Base-by-base conservation (phyloP, 2,329 filamentous ascomycete genomes). In the Fusarium nodosum region DNA sequence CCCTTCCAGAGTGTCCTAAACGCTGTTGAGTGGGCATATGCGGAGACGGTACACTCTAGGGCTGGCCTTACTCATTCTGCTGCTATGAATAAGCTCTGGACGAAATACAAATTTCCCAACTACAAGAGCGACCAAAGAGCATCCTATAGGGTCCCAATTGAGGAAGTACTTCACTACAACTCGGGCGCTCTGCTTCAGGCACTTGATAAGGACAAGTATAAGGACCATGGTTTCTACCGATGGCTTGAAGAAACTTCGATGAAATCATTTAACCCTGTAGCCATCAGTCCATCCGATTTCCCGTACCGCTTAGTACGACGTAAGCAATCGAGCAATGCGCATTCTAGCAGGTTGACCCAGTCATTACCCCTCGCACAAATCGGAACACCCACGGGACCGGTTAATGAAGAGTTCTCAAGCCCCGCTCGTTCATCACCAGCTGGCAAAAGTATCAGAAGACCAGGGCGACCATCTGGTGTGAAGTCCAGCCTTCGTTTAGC, bases 151-250 rank as follows among this genome's bases (percentile, higher is more conserved):
- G 78, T 86, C 12, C 79, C 78, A 4, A 75, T 79, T 4, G 58
- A 75, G 38, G 82, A 86, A 38, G 72, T 86, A 5, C 71, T 84
- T 3, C 77, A 81, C 15, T 86, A 84, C 63, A 83, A 84, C 55
- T 79, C 83, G 2, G 69, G 68, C 7, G 79, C 79, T 8, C 76
- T 88, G 8, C 66, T 83, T 2, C 56, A 73, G 3, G 66, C 64
- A 5, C 73, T 85, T 3, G 77, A 79, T 38, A 69, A 73, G 7
- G 68, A 68, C 7, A 78, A 76, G 22, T 84, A 80, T 71, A 66
- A 72, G 5, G 56, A 60, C 1, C 77, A 76, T 11, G 75, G 75
- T 0, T 74, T 81, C 28, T 79, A 76, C 34, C 15, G 59, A 1
- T 83, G 77, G 74, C 74, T 86, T 0, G 64, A 78, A 39, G 64